A percentile compares a stretch with the other conserved stretches of the same genome.
These are phyloP conservation scores for Eucalyptus marginata DNA, from an alignment of 345 rosid genomes.

Conservation along the genomic window DNA sequence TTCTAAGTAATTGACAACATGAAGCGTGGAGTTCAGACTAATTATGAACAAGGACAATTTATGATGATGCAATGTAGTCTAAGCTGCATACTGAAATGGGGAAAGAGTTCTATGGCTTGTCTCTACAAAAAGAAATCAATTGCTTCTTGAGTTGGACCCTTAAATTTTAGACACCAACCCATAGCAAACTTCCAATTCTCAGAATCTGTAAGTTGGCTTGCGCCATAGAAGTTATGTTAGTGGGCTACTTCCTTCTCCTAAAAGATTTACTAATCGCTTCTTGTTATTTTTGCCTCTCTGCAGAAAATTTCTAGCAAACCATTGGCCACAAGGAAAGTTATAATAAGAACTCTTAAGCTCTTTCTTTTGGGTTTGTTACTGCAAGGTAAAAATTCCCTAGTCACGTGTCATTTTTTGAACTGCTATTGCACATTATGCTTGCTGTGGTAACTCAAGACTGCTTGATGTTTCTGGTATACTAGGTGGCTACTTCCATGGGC, in stretches of 20 bases:
- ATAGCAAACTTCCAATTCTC: neutral
- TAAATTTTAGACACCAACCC: neutral
- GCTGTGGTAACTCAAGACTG: neutral
- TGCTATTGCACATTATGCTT: neutral
- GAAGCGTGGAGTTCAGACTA: neutral
- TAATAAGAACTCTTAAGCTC: constrained; percentile 27
- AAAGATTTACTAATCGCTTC: neutral
- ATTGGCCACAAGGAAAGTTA: constrained; percentile 31
- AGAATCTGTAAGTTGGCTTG: neutral
- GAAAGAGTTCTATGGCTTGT: neutral
- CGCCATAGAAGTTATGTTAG: neutral
- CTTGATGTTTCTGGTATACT: neutral
- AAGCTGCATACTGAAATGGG: neutral
- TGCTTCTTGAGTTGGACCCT: neutral
- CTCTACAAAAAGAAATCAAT: neutral
- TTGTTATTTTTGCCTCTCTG: neutral
- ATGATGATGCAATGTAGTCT: neutral
- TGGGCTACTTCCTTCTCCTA: neutral
- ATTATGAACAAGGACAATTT: neutral
- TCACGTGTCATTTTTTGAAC: neutral
- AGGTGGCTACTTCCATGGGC: constrained; percentile 62
- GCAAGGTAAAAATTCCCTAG: constrained; percentile 26
- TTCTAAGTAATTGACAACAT: neutral
- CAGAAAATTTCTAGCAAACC: constrained; percentile 34
- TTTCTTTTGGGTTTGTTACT: constrained; percentile 38